Evolutionary conservation across 352 stramenopile genomes (phyloP).

Genomic region (Phytophthora pistaciae): DNA sequence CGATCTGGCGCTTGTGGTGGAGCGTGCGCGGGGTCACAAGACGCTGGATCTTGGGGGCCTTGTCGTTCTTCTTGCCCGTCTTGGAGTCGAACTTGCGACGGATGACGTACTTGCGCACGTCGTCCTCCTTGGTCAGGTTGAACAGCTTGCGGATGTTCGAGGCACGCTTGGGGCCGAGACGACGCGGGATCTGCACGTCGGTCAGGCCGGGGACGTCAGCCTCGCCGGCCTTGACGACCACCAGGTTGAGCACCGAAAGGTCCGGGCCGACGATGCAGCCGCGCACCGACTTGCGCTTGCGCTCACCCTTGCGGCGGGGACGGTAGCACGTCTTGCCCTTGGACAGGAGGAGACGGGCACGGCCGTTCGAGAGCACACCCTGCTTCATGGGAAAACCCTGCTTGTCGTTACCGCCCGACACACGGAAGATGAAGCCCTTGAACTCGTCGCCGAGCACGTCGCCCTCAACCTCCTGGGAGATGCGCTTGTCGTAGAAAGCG

Average conservation of each 20-base stretch:
- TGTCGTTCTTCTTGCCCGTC: conserved; percentile 98
- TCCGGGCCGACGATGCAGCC: conserved; percentile 99
- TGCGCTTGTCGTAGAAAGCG: conserved; percentile 99
- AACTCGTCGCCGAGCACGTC: conserved; percentile 99
- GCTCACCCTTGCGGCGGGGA: conserved; percentile 95
- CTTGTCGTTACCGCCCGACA: conserved; percentile 99
- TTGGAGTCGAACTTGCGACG: conserved; percentile 99
- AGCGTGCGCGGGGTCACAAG: conserved; percentile 98
- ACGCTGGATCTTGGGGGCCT: conserved; percentile 99
- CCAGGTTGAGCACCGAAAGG: conserved; percentile 99
- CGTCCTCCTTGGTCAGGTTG: conserved; percentile 99
- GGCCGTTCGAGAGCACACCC: conserved; percentile 99
- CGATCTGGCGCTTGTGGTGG: conserved; percentile 96
- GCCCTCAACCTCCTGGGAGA: conserved; percentile 99
- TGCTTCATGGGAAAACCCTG: conserved; percentile 99
- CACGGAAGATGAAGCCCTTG: conserved; percentile 99
- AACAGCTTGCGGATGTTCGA: conserved; percentile 99
- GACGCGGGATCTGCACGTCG: conserved; percentile 96
- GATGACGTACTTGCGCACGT: conserved; percentile 99
- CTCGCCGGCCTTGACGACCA: conserved; percentile 98
- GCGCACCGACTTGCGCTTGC: conserved; percentile 99
- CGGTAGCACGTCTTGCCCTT: conserved; percentile 99
- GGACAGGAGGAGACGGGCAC: conserved; percentile 98
- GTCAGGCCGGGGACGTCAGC: conserved; percentile 97
- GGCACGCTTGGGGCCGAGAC: conserved; percentile 99